Percentiles rank a stretch among this genome's conserved stretches.
Evolutionary conservation across 495 filamentous ascomycete species (phyloP).

Genomic region (Bacidia rubella): DNA sequence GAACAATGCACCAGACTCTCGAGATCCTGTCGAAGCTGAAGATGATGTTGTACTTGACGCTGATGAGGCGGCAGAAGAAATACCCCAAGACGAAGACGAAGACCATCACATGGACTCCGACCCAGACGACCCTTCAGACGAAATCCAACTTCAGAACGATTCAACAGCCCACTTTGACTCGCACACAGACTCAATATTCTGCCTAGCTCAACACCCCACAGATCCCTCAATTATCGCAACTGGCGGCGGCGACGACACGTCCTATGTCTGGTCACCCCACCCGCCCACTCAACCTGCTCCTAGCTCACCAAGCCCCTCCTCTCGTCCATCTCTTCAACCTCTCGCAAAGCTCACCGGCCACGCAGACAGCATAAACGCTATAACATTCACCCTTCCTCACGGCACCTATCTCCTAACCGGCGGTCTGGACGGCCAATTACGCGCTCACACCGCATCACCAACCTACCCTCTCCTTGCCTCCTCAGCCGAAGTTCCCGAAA

Average conservation of each 20-base stretch:
- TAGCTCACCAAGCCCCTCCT: conserved; percentile 52
- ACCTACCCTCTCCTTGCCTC: conserved; percentile 42
- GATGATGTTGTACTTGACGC: conserved; percentile 47
- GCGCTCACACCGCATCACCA: conserved; percentile 32
- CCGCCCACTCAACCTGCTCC: conserved; percentile 54
- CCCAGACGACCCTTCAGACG: conserved; percentile 47
- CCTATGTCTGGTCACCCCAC: conserved; percentile 65
- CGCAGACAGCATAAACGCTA: conserved; percentile 76
- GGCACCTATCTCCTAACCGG: conserved; percentile 78
- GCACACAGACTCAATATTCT: conserved; percentile 81
- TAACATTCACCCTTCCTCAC: conserved; percentile 67
- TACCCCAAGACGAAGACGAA: conserved; percentile 40
- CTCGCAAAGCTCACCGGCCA: conserved; percentile 69
- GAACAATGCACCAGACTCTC: conserved; percentile 31
- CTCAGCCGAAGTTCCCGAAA: conserved; percentile 78
- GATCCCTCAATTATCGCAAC: conserved; percentile 68
- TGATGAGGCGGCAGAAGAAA: conserved; percentile 59
- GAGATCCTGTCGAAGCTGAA: conserved; percentile 35
- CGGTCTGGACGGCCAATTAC: conserved; percentile 67
- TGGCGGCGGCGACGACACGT: conserved; percentile 72
- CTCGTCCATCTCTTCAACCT: conserved; percentile 42
- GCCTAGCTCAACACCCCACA: conserved; percentile 80
- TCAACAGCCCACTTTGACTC: conserved; percentile 80
- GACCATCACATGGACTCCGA: conserved; percentile 65
- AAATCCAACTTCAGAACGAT: conserved; percentile 73